phyloP scores from a whole-genome alignment of 108 stramenopile species.

The Cyclotella baltica region DNA sequence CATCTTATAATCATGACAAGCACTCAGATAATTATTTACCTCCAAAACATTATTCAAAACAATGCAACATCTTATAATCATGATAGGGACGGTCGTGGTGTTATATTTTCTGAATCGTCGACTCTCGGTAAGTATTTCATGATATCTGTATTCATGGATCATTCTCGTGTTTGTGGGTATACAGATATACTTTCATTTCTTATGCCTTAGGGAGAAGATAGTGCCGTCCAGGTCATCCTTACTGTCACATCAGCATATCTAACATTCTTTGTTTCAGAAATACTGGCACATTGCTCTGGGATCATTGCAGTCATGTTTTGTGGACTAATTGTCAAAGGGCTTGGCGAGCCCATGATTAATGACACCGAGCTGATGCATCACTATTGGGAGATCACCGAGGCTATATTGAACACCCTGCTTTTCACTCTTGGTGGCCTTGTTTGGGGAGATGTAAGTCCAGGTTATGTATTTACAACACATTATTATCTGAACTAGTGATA shows the following conservation, averaged over 20 bases:
- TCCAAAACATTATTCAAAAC: too few relatives aligned
- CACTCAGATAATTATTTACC: too few relatives aligned
- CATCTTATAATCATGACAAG: too few relatives aligned
- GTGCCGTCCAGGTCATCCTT: constrained; percentile 80
- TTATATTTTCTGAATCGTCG: constrained; percentile 62
- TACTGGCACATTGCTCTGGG: constrained; percentile 65
- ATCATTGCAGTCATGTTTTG: constrained; percentile 77
- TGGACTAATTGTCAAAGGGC: constrained; percentile 67
- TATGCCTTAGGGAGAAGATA: constrained; percentile 55
- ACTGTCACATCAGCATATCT: constrained; percentile 83
- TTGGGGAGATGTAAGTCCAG: constrained; percentile 57
- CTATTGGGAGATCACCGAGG: constrained; percentile 80
- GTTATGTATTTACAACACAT: background rate
- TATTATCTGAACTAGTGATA: too few relatives aligned
- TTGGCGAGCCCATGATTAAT: constrained; percentile 69
- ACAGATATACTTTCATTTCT: too few relatives aligned
- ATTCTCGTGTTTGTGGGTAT: too few relatives aligned
- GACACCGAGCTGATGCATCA: constrained; percentile 72
- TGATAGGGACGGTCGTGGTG: constrained; percentile 46
- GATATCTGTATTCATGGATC: too few relatives aligned
- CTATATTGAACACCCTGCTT: constrained; percentile 89
- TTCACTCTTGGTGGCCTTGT: constrained; percentile 92
- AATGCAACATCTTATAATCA: too few relatives aligned
- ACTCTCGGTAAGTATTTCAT: too few relatives aligned
- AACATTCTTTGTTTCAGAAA: constrained; percentile 84